These are phyloP conservation scores for Fragosphaeria purpurea DNA, from an alignment of 2,329 filamentous ascomycete species.

Conservation along the genomic window DNA sequence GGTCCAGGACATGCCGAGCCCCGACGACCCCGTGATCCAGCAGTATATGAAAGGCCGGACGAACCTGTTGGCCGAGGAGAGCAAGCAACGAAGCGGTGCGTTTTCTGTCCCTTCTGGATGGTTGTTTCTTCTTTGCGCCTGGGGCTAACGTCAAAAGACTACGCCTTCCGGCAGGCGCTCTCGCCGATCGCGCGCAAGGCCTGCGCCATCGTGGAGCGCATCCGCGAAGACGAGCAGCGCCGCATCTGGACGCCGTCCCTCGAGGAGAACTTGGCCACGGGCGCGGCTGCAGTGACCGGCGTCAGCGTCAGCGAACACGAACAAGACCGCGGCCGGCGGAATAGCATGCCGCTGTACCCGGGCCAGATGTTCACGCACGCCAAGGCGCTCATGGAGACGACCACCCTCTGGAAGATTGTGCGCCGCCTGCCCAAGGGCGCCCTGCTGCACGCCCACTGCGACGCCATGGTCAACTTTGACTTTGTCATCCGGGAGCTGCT, in stretches of 20 bases:
- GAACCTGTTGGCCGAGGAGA: slow-evolving; percentile 69
- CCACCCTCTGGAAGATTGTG: slow-evolving; percentile 76
- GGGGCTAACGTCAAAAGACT: slow-evolving; percentile 33
- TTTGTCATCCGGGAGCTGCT: slow-evolving; percentile 67
- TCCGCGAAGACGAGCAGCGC: slow-evolving; percentile 65
- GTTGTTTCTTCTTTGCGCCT: background rate
- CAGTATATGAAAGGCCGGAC: slow-evolving; percentile 70
- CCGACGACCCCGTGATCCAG: slow-evolving; percentile 65
- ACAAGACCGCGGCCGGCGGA: slow-evolving; percentile 1
- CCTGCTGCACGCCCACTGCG: slow-evolving; percentile 76
- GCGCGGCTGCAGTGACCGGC: slow-evolving; percentile 31
- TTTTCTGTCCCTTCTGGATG: slow-evolving; percentile 14
- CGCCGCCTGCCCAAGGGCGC: slow-evolving; percentile 81
- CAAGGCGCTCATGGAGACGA: slow-evolving; percentile 76
- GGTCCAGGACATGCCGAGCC: slow-evolving; percentile 42
- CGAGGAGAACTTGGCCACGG: slow-evolving; percentile 57
- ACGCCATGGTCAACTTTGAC: slow-evolving; percentile 83
- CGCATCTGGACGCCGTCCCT: slow-evolving; percentile 67
- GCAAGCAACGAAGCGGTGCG: slow-evolving; percentile 69
- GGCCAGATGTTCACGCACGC: slow-evolving; percentile 91
- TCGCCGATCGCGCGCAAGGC: slow-evolving; percentile 72
- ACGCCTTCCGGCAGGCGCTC: slow-evolving; percentile 61
- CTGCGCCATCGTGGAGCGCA: slow-evolving; percentile 67
- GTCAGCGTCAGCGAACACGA: slow-evolving; percentile 22
- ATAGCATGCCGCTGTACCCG: slow-evolving; percentile 46